Evolutionary conservation across 495 filamentous ascomycete species (phyloP).

Genomic region (Penicillium cataractarum): DNA sequence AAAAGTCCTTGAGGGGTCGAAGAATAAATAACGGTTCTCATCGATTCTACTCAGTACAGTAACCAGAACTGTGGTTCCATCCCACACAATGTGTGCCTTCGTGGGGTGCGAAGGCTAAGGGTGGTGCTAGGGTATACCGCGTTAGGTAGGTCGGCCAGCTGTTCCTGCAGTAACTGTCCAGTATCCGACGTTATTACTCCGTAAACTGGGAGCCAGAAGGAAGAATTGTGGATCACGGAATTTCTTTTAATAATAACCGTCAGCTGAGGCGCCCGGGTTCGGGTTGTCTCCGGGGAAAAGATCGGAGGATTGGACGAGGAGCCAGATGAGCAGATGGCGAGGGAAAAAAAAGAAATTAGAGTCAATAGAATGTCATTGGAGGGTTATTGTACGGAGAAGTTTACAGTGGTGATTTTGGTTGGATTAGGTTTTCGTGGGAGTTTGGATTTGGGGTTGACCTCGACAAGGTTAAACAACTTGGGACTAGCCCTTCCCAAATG

Average conservation of each 20-base stretch:
- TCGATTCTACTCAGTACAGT: too few species aligned
- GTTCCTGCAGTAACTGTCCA: too few species aligned
- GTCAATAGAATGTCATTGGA: neutral
- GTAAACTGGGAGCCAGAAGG: neutral
- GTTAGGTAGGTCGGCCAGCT: too few species aligned
- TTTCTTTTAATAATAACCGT: neutral
- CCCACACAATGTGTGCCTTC: neutral
- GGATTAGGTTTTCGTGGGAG: neutral
- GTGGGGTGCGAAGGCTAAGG: neutral
- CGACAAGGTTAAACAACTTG: slow-evolving; percentile 1
- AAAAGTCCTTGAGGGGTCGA: slow-evolving; percentile 4
- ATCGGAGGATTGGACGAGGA: neutral
- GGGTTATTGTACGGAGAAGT: neutral
- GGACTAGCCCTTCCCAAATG: neutral
- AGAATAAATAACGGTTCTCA: neutral
- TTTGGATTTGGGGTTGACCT: neutral
- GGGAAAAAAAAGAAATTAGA: too few species aligned
- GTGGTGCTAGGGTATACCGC: neutral
- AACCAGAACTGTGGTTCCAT: neutral
- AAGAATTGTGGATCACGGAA: neutral
- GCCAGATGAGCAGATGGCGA: neutral
- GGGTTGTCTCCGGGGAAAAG: neutral
- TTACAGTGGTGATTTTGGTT: neutral
- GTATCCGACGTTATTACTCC: slow-evolving; percentile 1
- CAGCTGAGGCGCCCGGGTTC: neutral